Conservation (phyloP, 495 filamentous ascomycete genomes). For the Halenospora varia region DNA sequence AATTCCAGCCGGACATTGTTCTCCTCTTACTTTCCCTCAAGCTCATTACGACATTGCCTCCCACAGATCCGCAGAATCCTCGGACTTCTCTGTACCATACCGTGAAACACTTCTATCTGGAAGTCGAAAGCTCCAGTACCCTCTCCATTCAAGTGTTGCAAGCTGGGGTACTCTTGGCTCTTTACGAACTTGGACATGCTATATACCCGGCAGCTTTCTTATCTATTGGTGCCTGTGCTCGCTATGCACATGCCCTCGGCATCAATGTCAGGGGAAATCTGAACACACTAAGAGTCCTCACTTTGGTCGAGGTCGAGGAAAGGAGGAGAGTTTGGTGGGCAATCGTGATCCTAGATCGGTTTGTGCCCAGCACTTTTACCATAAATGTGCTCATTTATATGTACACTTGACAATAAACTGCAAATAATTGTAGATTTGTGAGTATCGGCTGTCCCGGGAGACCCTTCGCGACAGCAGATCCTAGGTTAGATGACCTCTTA, state of each 20-base stretch:
- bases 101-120: conserved; percentile 33
- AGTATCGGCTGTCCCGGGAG: conserved; percentile 2
- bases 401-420: background rate
- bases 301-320: conserved; percentile 48
- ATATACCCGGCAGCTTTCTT: conserved; percentile 43
- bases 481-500: conserved; percentile 31
- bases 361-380: background rate
- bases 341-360: conserved; percentile 43
- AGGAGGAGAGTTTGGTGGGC: conserved; percentile 45
- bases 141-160: conserved; percentile 40
- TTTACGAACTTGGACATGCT: conserved; percentile 42
- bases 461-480: conserved; percentile 29
- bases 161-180: conserved; percentile 33
- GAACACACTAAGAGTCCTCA: conserved; percentile 9
- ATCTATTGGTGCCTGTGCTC: conserved; percentile 33
- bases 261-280: conserved; percentile 1
- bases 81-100: conserved; percentile 35
- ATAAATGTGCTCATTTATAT: background rate
- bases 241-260: conserved; percentile 28
- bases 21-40: conserved; percentile 45
- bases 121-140: conserved; percentile 33
- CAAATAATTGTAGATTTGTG: background rate
- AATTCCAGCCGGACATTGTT: conserved; percentile 33
- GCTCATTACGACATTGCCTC: conserved; percentile 28
- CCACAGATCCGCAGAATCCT: conserved; percentile 12